phyloP scores from a whole-genome alignment of 352 stramenopile genomes.

The Sclerospora graminicola region DNA sequence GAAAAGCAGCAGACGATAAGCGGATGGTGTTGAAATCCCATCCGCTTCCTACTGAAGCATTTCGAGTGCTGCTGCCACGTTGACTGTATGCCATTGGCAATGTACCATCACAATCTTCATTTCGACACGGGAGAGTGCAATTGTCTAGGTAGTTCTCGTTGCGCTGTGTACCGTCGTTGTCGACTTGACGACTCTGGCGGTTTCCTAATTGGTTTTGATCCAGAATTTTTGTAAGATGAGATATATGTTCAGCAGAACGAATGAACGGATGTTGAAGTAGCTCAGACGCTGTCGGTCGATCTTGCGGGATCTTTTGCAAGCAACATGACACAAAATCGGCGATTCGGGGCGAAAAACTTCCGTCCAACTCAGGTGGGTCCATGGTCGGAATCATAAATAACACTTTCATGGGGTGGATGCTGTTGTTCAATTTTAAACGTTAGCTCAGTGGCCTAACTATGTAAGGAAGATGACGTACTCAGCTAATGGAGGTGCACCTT shows the following conservation, averaged over 20 bases:
- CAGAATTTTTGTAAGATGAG: slow-evolving; percentile 62
- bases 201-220: slow-evolving; percentile 30
- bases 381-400: slow-evolving; percentile 98
- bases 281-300: slow-evolving; percentile 74
- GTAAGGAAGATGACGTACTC: slow-evolving; percentile 32
- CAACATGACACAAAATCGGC: slow-evolving; percentile 87
- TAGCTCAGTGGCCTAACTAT: neutral
- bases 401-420: slow-evolving; percentile 97
- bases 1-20: slow-evolving; percentile 33
- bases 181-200: slow-evolving; percentile 10
- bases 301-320: slow-evolving; percentile 79
- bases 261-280: slow-evolving; percentile 86
- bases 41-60: slow-evolving; percentile 36
- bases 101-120: slow-evolving; percentile 14
- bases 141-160: slow-evolving; percentile 6
- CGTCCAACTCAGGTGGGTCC: slow-evolving; percentile 79
- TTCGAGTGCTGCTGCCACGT: slow-evolving; percentile 21
- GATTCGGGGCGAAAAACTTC: slow-evolving; percentile 59
- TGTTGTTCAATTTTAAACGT: slow-evolving; percentile 13
- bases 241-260: slow-evolving; percentile 49
- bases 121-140: slow-evolving; percentile 3
- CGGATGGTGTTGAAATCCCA: slow-evolving; percentile 78
- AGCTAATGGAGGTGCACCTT: slow-evolving; percentile 91
- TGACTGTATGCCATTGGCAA: slow-evolving; percentile 16
- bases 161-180: slow-evolving; percentile 1